Base-by-base conservation (phyloP, 2,329 filamentous ascomycete genomes). In the Sphaerostilbella broomeana region DNA sequence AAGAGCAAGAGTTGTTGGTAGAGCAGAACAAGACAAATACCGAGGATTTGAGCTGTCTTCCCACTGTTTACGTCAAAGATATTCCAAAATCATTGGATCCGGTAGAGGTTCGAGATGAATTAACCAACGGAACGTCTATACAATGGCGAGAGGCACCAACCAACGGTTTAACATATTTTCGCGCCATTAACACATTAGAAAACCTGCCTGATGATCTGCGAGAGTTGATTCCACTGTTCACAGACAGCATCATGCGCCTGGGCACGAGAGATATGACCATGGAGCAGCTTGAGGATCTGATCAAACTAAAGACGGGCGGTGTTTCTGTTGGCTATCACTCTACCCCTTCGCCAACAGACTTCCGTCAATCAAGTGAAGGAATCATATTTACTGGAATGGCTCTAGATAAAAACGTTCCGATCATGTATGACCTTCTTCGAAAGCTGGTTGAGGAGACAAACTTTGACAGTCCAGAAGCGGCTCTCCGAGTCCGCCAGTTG, bases 161-260 rank as follows among this genome's bases (percentile, higher is more conserved):
- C 0, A 98, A 98, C 53, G 92, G 92, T 0, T 67, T 98, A 43
- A 97, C 90, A 2, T 98, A 98, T 59, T 95, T 98, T 68, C 82
- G 89, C 43, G 88, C 87, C 3, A 77, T 97, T 59, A 88, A 94
- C 57, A 73, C 77, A 0, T 70, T 97, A 39, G 74, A 86, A 30
- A 78, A 84, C 45, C 67, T 98, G 11, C 87, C 90, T 0, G 81
- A 90, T 45, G 86, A 95, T 47, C 72, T 97, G 37, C 77, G 92
- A 37, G 72, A 86, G 51, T 70, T 97, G 42, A 76, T 97, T 33
- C 92, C 92, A 1, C 68, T 98, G 0, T 97, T 97, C 57, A 88
- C 86, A 11, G 89, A 95, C 56, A 81, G 85, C 25, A 81, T 98
- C 45, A 92, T 95, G 84, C 83, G 92, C 15, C 74, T 98, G 7